These are phyloP conservation scores for Boletus rubroflammeus DNA, from an alignment of 768 basidiomycete species.

Conservation along the genomic window DNA sequence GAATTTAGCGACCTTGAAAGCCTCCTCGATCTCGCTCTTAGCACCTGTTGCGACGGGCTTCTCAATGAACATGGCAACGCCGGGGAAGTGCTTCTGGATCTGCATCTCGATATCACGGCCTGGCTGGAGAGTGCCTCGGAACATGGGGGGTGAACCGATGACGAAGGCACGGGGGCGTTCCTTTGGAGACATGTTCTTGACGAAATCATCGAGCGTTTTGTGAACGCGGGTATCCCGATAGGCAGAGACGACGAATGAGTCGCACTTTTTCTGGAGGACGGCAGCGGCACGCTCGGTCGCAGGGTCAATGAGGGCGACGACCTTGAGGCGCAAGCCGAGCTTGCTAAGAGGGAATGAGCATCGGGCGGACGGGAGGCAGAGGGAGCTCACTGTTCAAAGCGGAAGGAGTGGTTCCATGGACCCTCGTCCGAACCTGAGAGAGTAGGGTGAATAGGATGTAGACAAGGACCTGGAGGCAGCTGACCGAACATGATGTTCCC, in stretches of 20 bases:
- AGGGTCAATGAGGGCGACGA: conserved; percentile 93
- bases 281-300: conserved; percentile 74
- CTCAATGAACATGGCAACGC: conserved; percentile 86
- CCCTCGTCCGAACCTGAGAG: conserved; percentile 76
- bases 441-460: conserved; percentile 4
- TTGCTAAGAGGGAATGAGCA: conserved; percentile 50
- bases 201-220: conserved; percentile 83
- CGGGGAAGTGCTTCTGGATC: conserved; percentile 83
- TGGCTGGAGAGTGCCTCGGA: conserved; percentile 71
- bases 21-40: conserved; percentile 59
- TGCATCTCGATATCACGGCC: conserved; percentile 86
- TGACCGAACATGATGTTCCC: conserved; percentile 98
- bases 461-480: conserved; percentile 6
- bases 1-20: conserved; percentile 65
- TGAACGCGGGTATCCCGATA: conserved; percentile 86
- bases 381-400: conserved; percentile 72
- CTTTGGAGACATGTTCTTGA: conserved; percentile 58
- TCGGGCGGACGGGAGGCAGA: neutral
- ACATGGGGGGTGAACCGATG: conserved; percentile 92
- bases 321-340: conserved; percentile 93
- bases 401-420: conserved; percentile 92
- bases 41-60: conserved; percentile 89
- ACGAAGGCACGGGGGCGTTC: conserved; percentile 79
- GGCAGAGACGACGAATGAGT: conserved; percentile 89
- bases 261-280: conserved; percentile 85